Evolutionary conservation across 495 filamentous ascomycete genomes (phyloP).

Genomic region (Collariella sp.): DNA sequence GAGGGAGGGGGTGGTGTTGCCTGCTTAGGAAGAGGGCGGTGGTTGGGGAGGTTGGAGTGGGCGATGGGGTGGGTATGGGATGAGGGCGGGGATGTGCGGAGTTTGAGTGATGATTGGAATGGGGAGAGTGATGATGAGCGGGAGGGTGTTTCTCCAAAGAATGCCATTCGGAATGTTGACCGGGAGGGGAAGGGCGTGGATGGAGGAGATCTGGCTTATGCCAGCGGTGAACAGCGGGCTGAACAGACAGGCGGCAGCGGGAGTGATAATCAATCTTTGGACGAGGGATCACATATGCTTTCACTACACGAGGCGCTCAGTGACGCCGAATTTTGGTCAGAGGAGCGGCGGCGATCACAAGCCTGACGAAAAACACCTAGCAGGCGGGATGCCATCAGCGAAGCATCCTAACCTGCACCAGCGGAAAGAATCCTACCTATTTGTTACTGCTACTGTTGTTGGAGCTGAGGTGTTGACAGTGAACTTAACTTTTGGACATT

Average conservation of each 20-base stretch:
- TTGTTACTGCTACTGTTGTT: not conserved
- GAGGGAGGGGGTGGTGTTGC: constrained; percentile 43
- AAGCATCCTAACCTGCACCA: not conserved
- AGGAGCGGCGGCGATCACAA: too few species aligned
- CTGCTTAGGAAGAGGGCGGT: constrained; percentile 21
- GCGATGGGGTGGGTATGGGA: not conserved
- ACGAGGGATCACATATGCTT: too few species aligned
- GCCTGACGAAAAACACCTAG: too few species aligned
- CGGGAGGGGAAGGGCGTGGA: too few species aligned
- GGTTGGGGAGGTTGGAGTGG: not conserved
- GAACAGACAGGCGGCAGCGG: too few species aligned
- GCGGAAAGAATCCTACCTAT: not conserved
- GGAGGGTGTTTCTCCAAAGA: not conserved
- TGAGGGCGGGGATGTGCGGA: not conserved
- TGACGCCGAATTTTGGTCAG: too few species aligned
- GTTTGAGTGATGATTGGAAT: not conserved
- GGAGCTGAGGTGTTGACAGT: not conserved
- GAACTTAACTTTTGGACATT: not conserved
- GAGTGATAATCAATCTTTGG: too few species aligned
- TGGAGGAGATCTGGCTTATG: too few species aligned
- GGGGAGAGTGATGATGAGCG: not conserved
- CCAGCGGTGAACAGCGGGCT: too few species aligned
- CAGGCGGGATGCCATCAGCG: too few species aligned
- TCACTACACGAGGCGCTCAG: too few species aligned
- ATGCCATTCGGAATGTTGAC: too few species aligned